A percentile compares a stretch with the other conserved stretches of the same genome.
phyloP scores from a whole-genome alignment of 106 monocot species.

The Phalaenopsis equestris region DNA sequence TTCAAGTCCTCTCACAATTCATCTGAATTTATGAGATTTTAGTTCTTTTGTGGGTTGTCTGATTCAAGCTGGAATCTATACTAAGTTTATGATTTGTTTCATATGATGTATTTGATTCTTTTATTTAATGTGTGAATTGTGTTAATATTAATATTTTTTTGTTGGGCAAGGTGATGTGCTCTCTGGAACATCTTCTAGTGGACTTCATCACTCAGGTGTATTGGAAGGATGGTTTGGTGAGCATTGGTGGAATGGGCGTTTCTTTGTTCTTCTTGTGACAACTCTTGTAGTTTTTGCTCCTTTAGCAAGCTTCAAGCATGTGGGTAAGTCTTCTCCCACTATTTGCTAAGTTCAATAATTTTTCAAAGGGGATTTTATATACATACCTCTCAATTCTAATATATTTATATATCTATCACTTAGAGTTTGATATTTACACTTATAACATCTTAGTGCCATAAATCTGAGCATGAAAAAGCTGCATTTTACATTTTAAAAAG shows the following conservation, averaged over 20 bases:
- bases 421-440: too few species aligned
- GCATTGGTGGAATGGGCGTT: constrained; percentile 88
- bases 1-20: neutral
- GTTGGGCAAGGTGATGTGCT: constrained; percentile 70
- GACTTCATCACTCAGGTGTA: constrained; percentile 69
- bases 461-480: too few species aligned
- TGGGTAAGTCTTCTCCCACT: constrained; percentile 28
- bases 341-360: neutral
- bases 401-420: too few species aligned
- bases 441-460: too few species aligned
- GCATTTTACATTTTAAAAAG: too few species aligned
- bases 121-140: too few species aligned
- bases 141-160: neutral
- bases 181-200: constrained; percentile 68
- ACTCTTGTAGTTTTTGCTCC: constrained; percentile 51
- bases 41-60: neutral
- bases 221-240: constrained; percentile 90
- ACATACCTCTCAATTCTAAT: too few species aligned
- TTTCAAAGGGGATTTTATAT: too few species aligned
- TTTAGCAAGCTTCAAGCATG: constrained; percentile 56
- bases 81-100: too few species aligned
- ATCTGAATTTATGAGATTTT: neutral
- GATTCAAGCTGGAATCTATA: neutral
- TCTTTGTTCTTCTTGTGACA: constrained; percentile 51
- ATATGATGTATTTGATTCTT: too few species aligned